Percentiles rank a stretch among this genome's conserved stretches.
These are phyloP conservation scores for Rhamnella rubrinervis DNA, from an alignment of 331 rosid genomes.

Conservation along the genomic window DNA sequence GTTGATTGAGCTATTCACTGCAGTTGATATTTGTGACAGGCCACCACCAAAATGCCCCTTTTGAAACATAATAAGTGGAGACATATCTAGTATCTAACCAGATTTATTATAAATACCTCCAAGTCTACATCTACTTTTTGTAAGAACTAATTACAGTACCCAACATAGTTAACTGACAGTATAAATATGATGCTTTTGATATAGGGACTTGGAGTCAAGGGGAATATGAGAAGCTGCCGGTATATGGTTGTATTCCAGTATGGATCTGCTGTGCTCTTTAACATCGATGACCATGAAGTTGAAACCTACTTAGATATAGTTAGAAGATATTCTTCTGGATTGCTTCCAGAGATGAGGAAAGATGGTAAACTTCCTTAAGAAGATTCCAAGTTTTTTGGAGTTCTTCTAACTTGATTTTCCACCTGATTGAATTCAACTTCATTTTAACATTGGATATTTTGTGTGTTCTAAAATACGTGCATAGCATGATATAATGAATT, in stretches of 20 bases:
- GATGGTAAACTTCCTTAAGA: slow-evolving; percentile 62
- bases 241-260: slow-evolving; percentile 90
- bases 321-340: slow-evolving; percentile 79
- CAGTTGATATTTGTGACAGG: background rate
- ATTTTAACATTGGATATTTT: background rate
- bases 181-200: slow-evolving; percentile 20
- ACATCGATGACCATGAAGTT: slow-evolving; percentile 86
- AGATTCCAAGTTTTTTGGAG: slow-evolving; percentile 4
- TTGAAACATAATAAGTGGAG: background rate
- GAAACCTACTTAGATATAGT: slow-evolving; percentile 64
- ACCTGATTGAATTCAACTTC: background rate
- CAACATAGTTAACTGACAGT: background rate
- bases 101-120: background rate
- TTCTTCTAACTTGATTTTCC: background rate
- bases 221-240: slow-evolving; percentile 42
- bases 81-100: background rate
- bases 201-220: slow-evolving; percentile 50
- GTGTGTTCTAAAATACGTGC: background rate
- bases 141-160: background rate
- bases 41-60: background rate
- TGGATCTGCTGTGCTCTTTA: slow-evolving; percentile 92
- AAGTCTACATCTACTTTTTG: background rate
- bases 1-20: background rate
- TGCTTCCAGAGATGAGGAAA: slow-evolving; percentile 85
- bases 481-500: background rate